These are phyloP conservation scores for Silene uniflora DNA, from an alignment of 148 eudicot species.

Conservation along the genomic window DNA sequence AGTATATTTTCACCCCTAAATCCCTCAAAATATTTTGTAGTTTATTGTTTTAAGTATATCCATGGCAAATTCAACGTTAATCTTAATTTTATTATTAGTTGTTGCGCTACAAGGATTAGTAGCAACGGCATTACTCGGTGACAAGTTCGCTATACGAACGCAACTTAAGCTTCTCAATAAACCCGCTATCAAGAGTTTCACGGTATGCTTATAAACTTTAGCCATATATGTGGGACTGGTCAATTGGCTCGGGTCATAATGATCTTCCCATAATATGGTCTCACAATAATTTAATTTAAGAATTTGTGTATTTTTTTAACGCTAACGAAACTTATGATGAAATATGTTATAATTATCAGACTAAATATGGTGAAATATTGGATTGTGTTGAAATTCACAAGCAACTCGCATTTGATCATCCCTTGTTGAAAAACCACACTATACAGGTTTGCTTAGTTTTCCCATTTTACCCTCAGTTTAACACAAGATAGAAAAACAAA, in stretches of 20 bases:
- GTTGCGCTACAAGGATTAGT: background rate
- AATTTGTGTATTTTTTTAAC: background rate
- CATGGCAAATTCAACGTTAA: too few relatives aligned
- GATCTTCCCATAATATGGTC: background rate
- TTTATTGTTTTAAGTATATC: too few relatives aligned
- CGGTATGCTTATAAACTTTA: too few relatives aligned
- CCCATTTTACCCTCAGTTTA: background rate
- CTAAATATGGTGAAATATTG: conserved; percentile 17
- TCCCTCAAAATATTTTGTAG: too few relatives aligned
- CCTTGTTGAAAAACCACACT: conserved; percentile 22
- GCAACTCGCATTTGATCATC: conserved; percentile 23
- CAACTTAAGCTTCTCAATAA: background rate
- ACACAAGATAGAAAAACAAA: background rate
- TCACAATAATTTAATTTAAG: background rate
- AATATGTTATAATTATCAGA: background rate
- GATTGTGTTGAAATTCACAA: conserved; percentile 25
- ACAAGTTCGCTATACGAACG: background rate
- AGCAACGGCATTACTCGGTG: background rate
- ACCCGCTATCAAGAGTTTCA: background rate
- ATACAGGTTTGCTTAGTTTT: conserved; percentile 11
- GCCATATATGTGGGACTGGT: too few relatives aligned
- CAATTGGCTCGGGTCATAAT: too few relatives aligned
- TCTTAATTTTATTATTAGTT: too few relatives aligned
- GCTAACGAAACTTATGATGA: background rate
- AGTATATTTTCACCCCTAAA: too few relatives aligned